Conservation (phyloP, 768 basidiomycete genomes). For the Leccinum fibrillosum region DNA sequence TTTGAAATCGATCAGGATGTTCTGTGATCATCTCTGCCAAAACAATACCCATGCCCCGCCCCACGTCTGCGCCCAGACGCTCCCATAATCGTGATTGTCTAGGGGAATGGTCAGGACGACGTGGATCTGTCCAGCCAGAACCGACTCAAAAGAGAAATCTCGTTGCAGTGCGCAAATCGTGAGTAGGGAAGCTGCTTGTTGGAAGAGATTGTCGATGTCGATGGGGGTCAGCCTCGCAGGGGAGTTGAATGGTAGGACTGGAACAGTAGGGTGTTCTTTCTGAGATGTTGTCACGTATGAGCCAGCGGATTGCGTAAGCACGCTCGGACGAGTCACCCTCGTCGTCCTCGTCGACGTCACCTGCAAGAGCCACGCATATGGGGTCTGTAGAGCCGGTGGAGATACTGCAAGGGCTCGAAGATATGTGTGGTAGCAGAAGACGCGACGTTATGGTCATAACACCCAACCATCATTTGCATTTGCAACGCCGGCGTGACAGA, state of each 20-base stretch:
- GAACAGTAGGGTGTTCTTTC: not conserved
- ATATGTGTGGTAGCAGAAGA: too few species aligned
- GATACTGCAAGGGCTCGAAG: too few species aligned
- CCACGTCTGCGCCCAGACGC: constrained; percentile 90
- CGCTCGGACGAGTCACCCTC: too few species aligned
- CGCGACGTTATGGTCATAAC: too few species aligned
- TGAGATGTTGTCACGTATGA: too few species aligned
- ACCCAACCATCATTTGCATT: too few species aligned
- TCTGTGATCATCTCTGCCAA: constrained; percentile 69
- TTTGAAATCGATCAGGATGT: constrained; percentile 50
- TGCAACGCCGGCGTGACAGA: too few species aligned
- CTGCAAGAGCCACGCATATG: too few species aligned
- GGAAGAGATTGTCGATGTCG: constrained; percentile 39
- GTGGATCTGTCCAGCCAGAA: constrained; percentile 19
- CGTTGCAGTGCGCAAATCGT: constrained; percentile 62
- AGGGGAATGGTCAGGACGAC: constrained; percentile 60
- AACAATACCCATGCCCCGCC: constrained; percentile 66
- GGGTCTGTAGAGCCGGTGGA: too few species aligned
- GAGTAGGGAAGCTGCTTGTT: constrained; percentile 58
- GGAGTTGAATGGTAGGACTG: not conserved
- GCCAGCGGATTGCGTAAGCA: constrained; percentile 55
- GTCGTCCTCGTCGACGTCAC: too few species aligned
- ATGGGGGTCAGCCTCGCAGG: not conserved
- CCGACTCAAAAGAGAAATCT: constrained; percentile 42
- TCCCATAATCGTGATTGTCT: constrained; percentile 62